Percentiles rank a stretch among this genome's conserved stretches.
Evolutionary conservation across 73 alveolate genomes (phyloP).

Genomic region (Paramecium sonneborni): DNA sequence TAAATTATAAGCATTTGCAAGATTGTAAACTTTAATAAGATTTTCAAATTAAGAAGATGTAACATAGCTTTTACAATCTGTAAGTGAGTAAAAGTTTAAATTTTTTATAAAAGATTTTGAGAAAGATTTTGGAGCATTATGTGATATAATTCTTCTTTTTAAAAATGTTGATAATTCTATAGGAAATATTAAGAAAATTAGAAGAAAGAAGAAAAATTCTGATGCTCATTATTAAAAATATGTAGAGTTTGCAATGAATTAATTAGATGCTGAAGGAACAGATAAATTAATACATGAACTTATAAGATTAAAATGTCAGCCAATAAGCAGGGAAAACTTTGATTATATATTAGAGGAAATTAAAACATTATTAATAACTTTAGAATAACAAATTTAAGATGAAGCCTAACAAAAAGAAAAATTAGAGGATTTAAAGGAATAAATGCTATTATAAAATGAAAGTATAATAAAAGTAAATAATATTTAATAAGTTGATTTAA

Average conservation of each 20-base stretch:
- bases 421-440: neutral
- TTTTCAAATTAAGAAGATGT: neutral
- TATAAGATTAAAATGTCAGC: neutral
- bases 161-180: neutral
- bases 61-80: neutral
- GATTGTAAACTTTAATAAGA: neutral
- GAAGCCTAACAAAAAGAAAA: neutral
- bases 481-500: neutral
- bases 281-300: neutral
- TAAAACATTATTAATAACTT: neutral
- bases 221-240: neutral
- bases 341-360: neutral
- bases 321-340: neutral
- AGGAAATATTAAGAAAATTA: neutral
- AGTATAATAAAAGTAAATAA: neutral
- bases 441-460: neutral
- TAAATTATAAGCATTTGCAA: neutral
- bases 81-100: neutral
- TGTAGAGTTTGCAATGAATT: neutral
- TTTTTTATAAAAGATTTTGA: neutral
- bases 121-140: neutral
- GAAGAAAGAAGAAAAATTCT: neutral
- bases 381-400: neutral
- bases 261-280: neutral
- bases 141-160: constrained; percentile 30